Percentiles rank a stretch among this genome's conserved stretches.
Conservation (phyloP, 2,329 filamentous ascomycete species). For the Colletotrichum sp. region DNA sequence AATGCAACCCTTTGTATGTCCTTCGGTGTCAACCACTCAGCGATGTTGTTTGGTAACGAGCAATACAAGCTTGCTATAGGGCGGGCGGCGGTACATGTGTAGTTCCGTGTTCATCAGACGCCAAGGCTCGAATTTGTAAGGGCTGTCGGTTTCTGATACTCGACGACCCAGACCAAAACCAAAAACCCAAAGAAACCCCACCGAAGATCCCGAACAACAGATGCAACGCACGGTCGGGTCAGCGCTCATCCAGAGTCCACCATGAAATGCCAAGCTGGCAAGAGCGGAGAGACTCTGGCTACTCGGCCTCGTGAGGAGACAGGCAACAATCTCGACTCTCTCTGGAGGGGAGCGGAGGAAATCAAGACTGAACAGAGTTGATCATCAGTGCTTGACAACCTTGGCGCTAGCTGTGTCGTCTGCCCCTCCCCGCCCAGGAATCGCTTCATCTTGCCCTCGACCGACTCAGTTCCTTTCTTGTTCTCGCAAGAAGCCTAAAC, state of each 20-base stretch:
- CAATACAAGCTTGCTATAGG: not conserved
- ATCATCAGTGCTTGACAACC: not conserved
- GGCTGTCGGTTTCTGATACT: not conserved
- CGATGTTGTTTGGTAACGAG: not conserved
- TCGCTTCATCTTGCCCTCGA: not conserved
- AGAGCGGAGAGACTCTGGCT: not conserved
- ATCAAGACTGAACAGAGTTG: not conserved
- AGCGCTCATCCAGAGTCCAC: not conserved
- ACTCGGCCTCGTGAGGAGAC: not conserved
- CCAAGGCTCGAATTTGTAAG: conserved; percentile 13
- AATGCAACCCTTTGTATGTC: not conserved
- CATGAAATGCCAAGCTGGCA: not conserved
- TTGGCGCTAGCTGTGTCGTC: not conserved
- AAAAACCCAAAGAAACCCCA: not conserved
- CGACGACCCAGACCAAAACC: not conserved
- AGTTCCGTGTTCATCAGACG: not conserved
- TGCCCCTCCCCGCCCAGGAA: not conserved
- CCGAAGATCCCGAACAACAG: not conserved
- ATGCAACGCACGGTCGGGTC: conserved; percentile 12
- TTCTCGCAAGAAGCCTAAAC: not conserved
- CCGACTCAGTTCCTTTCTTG: not conserved
- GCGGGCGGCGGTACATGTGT: not conserved
- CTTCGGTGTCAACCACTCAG: not conserved
- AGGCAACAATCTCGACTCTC: not conserved
- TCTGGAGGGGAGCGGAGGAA: not conserved